Evolutionary conservation across 2,329 filamentous ascomycete species (phyloP), one percentile per base, ranked within the genome.

Genomic region (Fusarium sp.): DNA sequence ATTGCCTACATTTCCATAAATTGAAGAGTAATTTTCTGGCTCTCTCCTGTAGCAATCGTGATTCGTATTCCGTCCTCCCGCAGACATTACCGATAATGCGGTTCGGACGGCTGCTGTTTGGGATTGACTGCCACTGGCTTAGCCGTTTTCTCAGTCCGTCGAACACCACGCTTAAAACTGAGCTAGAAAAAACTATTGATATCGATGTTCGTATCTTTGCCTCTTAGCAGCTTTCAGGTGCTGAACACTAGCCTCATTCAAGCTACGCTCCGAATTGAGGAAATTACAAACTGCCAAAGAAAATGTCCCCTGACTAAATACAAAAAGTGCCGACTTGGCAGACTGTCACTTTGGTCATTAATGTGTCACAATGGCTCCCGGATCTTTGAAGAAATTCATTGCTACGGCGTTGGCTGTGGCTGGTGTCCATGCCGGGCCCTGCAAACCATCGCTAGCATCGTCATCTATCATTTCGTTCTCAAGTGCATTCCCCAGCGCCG

Each of bases 381-480:
- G 4, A 25, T 29, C 20, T 20, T 15, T 39, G 4, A 50, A 6
- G 10, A n/a, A 2, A 17, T 7, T 39, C 33, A 22, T 58, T 27
- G 20, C 5, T 58, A 4, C 20, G 9, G 55, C 15, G 15, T 29
- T 58, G 33, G 55, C 25, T 25, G 12, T 29, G 33, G 13, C 25
- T 27, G 33, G 20, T 2, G 44, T 58, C 31, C 27, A 25, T 58
- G 55, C 55, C 3, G 55, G 55, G 11, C 55, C 33, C 11, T 58
- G 55, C 25, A 58, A 58, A 33, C 44, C 33, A 13, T 58, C 44
- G 25, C 55, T 50, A 5, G 55, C 20, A 13, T 22, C 44, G 9
- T 58, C 55, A 8, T 52, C 44, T 7, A 22, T 25, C 9, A 7
- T 39, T 13, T 50, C 55, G 3, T 50, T 50, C 12, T 58, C 44